Base-by-base conservation (phyloP, 139 green algal species). In the Chlorella sp. region DNA sequence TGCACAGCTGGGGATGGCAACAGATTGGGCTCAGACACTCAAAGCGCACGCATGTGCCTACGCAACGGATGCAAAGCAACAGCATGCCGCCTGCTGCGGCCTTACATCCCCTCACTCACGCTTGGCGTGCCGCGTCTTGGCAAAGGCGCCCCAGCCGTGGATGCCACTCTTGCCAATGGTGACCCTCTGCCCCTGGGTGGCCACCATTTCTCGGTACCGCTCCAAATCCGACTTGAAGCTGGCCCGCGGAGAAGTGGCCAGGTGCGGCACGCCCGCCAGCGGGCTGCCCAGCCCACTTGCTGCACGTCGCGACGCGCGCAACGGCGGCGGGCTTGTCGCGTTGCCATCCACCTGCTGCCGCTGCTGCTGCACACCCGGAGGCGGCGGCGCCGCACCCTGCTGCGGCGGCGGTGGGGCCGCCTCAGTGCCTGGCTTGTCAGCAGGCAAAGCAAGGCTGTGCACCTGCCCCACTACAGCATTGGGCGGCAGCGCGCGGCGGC, bases 91-190 rank as follows among this genome's bases (percentile, higher is more conserved):
- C n/a, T n/a, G n/a, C n/a, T n/a, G n/a, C n/a, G n/a, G n/a, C n/a
- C n/a, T n/a, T n/a, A n/a, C n/a, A n/a, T 30, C 30, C n/a, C 18
- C 56, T 18, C 6, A 23, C 84, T 74, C 80, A 95, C 92, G 90
- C 83, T 86, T 75, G n/a, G 28, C 78, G 84, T 94, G 91, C 15
- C 76, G 62, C 57, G 64, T 38, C 86, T 94, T 95, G 39, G 92
- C 88, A 71, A 98, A 96, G 0, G 92, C 93, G 0, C 95, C 95
- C 87, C 90, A 93, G 21, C 95, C 95, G 80, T 98, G 95, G 78
- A 98, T 98, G 75, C 88, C 93, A 44, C 86, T 93, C 91, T 97
- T 98, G 69, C 94, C 93, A 23, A 85, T 87, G 15, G 89, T 90
- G 20, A 98, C 47, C 2, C 90, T 81, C 30, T 62, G n/a, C 25